Base-by-base conservation (phyloP, 164 flowering plant genomes). In the Aristolochia contorta region DNA sequence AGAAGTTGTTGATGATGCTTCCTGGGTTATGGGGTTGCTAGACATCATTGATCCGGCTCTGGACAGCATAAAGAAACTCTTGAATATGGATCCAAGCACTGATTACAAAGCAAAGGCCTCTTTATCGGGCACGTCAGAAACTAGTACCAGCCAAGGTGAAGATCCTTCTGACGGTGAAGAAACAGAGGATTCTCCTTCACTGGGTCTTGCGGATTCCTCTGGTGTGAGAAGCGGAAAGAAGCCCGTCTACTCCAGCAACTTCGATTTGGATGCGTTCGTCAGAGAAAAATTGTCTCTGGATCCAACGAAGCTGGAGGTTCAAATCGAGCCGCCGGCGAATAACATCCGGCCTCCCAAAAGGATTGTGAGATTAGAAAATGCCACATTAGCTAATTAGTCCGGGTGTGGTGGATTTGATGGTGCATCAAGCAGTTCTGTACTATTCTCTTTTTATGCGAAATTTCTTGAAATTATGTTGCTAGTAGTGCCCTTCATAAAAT, bases 1-100 rank as follows among this genome's bases (percentile, higher is more conserved):
- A 0, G 98, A 90, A 71, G 82, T 89, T n/a, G 96, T 86, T 7
- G 98, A 93, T 67, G 98, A 90, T 74, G 82, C 84, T 56, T 86
- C 98, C 33, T 93, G 98, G 98, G 84, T 83, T 23, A 89, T 70
- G 75, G 97, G 96, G 53, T 74, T 93, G 66, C 54, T 86, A 14
- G 96, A 87, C 68, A 80, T 84, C 63, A 74, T 93, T 49, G 98
- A 93, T 59, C 97, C 96, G 7, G 91, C 97, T 46, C 67, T 92
- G 6, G 93, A 83, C 65, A 84, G 82, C 71, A 76, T 93, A 69
- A 93, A 86, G 76, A 83, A 69, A 61, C 79, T 93, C 46, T 59
- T 93, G 65, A 89, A 87, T 52, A 25, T 87, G 49, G 83, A 81
- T 12, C 75, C 71, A 25, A 67, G 71, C 61, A 55, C 77, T 14